phyloP scores from a whole-genome alignment of 495 filamentous ascomycete genomes.

The Xylaria telfairii region DNA sequence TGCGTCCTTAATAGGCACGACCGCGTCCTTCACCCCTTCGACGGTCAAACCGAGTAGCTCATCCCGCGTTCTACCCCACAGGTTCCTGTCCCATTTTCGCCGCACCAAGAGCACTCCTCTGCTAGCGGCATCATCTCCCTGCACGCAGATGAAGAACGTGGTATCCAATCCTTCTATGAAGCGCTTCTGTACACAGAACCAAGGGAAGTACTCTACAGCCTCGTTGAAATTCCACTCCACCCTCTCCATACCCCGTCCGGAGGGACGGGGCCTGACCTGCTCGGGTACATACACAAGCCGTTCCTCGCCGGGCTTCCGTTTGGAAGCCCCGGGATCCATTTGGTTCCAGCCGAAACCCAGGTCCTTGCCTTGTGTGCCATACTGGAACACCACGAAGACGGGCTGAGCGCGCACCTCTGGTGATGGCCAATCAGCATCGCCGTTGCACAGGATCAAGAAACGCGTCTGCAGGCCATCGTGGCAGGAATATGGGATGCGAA shows the following conservation, averaged over 20 bases:
- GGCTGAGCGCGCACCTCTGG: conserved; percentile 27
- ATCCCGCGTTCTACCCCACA: conserved; percentile 12
- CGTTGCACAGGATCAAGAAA: conserved; percentile 27
- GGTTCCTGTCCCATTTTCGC: conserved; percentile 24
- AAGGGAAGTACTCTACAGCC: conserved; percentile 27
- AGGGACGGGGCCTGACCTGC: conserved; percentile 20
- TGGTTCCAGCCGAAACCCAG: conserved; percentile 26
- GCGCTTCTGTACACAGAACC: conserved; percentile 28
- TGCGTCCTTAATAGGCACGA: conserved; percentile 9
- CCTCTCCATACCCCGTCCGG: conserved; percentile 25
- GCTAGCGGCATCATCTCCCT: conserved; percentile 26
- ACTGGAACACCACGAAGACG: conserved; percentile 31
- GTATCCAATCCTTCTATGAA: conserved; percentile 30
- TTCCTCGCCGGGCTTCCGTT: conserved; percentile 27
- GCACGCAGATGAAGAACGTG: conserved; percentile 28
- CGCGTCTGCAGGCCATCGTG: conserved; percentile 30
- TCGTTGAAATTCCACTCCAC: conserved; percentile 27
- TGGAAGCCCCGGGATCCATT: background rate
- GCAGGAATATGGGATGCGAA: conserved; percentile 32
- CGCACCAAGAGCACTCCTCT: conserved; percentile 27
- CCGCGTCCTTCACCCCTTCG: background rate
- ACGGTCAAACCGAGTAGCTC: conserved; percentile 8
- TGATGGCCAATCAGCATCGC: conserved; percentile 29
- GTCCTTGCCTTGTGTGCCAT: conserved; percentile 30
- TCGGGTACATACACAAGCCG: conserved; percentile 26